phyloP scores from a whole-genome alignment of 148 eudicot species.

The Vaccinium myrtillus region DNA sequence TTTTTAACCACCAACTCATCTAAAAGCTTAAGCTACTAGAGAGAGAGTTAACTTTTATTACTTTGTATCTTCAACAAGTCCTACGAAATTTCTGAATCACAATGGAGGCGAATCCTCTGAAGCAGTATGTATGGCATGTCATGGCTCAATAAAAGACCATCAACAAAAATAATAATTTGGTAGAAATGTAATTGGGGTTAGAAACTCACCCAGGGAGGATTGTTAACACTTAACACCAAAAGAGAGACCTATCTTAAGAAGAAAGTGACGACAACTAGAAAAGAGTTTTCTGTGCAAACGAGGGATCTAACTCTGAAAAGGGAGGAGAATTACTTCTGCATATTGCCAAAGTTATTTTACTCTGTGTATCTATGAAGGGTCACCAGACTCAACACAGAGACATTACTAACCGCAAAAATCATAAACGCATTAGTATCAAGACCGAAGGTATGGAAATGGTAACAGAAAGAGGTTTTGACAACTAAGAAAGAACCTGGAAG shows the following conservation, averaged over 20 bases:
- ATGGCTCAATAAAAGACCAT: background rate
- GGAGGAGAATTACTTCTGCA: background rate
- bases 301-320: background rate
- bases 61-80: too few species aligned
- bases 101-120: background rate
- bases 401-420: background rate
- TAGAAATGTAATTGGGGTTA: too few species aligned
- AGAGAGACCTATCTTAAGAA: background rate
- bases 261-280: background rate
- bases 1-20: too few species aligned
- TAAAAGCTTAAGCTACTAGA: too few species aligned
- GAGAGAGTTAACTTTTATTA: too few species aligned
- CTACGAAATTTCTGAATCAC: background rate
- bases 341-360: background rate
- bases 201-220: background rate
- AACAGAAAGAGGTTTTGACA: background rate
- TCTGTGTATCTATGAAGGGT: background rate
- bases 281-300: background rate
- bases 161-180: background rate
- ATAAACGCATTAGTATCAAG: background rate
- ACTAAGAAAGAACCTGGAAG: conserved; percentile 30
- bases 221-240: background rate
- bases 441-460: background rate
- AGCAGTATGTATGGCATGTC: background rate
- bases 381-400: background rate